Evolutionary conservation across 306 rosid species (phyloP).

Genomic region (Castanea sativa): DNA sequence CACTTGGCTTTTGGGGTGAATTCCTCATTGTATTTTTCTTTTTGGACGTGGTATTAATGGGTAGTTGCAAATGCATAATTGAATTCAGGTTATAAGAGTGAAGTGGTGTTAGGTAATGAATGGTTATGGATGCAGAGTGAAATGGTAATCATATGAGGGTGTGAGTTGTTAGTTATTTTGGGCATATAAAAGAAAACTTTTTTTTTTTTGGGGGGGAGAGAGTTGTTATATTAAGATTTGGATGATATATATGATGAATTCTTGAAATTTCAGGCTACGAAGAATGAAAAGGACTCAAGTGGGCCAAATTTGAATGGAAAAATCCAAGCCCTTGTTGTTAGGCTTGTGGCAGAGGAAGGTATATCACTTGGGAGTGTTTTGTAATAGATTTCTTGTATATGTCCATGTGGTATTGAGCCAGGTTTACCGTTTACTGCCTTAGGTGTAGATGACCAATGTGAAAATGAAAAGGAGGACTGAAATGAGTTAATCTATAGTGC

Average conservation of each 20-base stretch:
- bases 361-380: slow-evolving; percentile 6
- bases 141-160: neutral
- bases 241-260: slow-evolving; percentile 1
- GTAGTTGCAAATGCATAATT: neutral
- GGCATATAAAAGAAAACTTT: too few relatives aligned
- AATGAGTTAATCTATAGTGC: neutral
- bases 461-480: neutral
- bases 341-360: slow-evolving; percentile 84
- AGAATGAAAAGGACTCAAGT: slow-evolving; percentile 20
- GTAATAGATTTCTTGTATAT: neutral
- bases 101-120: neutral
- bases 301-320: slow-evolving; percentile 56
- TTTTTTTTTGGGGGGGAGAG: too few relatives aligned
- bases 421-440: neutral
- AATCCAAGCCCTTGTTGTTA: slow-evolving; percentile 51
- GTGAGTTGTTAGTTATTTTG: neutral
- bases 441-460: neutral
- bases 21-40: neutral
- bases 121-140: neutral
- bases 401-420: neutral
- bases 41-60: neutral
- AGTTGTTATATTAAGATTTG: neutral
- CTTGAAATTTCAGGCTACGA: slow-evolving; percentile 28
- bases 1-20: neutral
- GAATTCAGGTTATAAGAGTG: neutral